A percentile compares a stretch with the other conserved stretches of the same genome.
Evolutionary conservation across 257 asterid species (phyloP).

Genomic region (Linaria vulgaris): DNA sequence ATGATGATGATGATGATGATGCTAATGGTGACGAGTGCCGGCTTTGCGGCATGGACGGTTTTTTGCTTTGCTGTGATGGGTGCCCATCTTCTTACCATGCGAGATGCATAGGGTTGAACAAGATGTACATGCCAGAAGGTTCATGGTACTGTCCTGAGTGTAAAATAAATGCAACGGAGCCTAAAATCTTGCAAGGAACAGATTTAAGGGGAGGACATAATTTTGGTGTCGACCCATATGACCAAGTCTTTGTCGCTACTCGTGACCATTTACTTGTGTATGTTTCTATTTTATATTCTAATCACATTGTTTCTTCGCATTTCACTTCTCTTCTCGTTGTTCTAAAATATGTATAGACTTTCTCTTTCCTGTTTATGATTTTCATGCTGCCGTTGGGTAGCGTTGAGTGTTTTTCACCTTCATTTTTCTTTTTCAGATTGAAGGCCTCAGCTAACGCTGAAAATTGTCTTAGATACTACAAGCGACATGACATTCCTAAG

Average conservation of each 20-base stretch:
- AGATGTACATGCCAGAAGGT: conserved; percentile 61
- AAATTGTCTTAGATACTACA: conserved; percentile 58
- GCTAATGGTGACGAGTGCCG: conserved; percentile 84
- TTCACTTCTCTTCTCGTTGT: conserved; percentile 12
- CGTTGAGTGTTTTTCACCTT: conserved; percentile 19
- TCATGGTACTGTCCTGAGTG: conserved; percentile 94
- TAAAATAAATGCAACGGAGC: conserved; percentile 50
- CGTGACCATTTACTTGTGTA: conserved; percentile 88
- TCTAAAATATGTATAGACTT: conserved; percentile 10
- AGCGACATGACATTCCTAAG: conserved; percentile 48
- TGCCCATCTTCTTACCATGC: conserved; percentile 82
- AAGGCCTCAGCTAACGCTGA: conserved; percentile 39
- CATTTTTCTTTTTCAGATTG: conserved; percentile 48
- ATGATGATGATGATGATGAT: conserved; percentile 68
- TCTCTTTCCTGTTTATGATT: conserved; percentile 14
- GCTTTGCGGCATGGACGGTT: conserved; percentile 91
- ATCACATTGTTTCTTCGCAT: conserved; percentile 19
- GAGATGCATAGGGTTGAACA: conserved; percentile 80
- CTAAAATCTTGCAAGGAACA: conserved; percentile 45
- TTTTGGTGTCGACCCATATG: conserved; percentile 64
- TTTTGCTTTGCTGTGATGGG: conserved; percentile 82
- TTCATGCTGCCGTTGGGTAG: conserved; percentile 23
- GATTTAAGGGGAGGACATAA: conserved; percentile 56
- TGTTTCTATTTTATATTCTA: conserved; percentile 33
- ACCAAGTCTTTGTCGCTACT: conserved; percentile 63